A percentile compares a stretch with the other conserved stretches of the same genome.
Conservation (phyloP, 1,284 basidiomycete species). For the Microbotryum silenes-acaulis region DNA sequence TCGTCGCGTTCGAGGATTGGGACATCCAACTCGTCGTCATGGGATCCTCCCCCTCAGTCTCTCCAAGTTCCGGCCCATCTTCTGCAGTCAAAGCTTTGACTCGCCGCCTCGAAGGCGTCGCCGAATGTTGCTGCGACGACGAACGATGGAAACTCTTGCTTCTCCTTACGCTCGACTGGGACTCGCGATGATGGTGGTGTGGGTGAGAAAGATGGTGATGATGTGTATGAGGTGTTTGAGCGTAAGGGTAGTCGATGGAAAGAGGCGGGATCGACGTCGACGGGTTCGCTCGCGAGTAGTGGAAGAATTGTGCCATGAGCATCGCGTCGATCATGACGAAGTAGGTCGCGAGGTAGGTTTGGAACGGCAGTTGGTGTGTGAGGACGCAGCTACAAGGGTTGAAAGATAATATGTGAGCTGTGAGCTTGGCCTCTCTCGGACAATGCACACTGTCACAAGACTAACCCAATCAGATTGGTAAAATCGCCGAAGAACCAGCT, state of each 20-base stretch:
- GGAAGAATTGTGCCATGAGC: conserved; percentile 49
- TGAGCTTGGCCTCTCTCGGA: background rate
- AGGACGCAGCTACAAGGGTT: conserved; percentile 54
- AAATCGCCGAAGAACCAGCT: conserved; percentile 86
- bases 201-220: conserved; percentile 35
- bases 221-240: conserved; percentile 16
- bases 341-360: conserved; percentile 82
- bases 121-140: background rate
- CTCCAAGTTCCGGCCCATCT: conserved; percentile 20
- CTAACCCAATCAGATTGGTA: conserved; percentile 65
- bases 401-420: background rate
- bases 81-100: conserved; percentile 6
- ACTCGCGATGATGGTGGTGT: background rate
- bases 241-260: conserved; percentile 27
- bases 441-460: too few relatives aligned
- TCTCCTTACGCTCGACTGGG: conserved; percentile 2
- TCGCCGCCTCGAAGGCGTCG: conserved; percentile 39
- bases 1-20: conserved; percentile 41
- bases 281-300: conserved; percentile 49
- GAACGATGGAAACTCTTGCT: background rate
- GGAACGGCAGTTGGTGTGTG: conserved; percentile 87
- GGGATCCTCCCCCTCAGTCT: conserved; percentile 50
- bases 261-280: conserved; percentile 14
- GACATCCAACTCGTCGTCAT: conserved; percentile 65
- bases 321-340: conserved; percentile 57